Percentiles rank a stretch among this genome's conserved stretches.
Evolutionary conservation across 768 basidiomycete genomes (phyloP).

Genomic region (Boletus edulis): DNA sequence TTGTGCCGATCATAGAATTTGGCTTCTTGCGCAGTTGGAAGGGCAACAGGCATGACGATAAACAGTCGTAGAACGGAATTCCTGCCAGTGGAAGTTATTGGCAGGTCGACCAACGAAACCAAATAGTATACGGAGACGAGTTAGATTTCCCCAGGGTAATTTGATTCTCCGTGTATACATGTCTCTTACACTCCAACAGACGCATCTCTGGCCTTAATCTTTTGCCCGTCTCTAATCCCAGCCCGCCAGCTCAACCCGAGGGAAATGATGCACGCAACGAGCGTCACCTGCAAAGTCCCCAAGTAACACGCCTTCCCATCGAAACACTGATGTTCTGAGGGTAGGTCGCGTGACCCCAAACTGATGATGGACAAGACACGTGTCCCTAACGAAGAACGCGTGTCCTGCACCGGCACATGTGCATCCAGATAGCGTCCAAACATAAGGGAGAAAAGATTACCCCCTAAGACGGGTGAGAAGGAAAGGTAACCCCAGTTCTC

Average conservation of each 20-base stretch:
- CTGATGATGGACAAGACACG: not conserved
- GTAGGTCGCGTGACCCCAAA: slow-evolving; percentile 14
- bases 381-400: not conserved
- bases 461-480: slow-evolving; percentile 71
- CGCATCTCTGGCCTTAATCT: slow-evolving; percentile 1
- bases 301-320: slow-evolving; percentile 60
- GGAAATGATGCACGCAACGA: slow-evolving; percentile 34
- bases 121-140: too few relatives aligned
- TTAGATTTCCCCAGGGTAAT: too few relatives aligned
- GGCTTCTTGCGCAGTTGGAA: not conserved
- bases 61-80: too few relatives aligned
- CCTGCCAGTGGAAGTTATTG: too few relatives aligned
- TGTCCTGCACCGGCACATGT: slow-evolving; percentile 40
- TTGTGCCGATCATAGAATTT: not conserved
- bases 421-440: slow-evolving; percentile 82
- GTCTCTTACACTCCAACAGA: not conserved
- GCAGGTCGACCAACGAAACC: too few relatives aligned
- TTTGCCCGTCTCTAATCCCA: slow-evolving; percentile 32
- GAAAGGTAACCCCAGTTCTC: slow-evolving; percentile 86
- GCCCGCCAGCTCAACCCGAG: slow-evolving; percentile 38
- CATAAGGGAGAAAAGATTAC: slow-evolving; percentile 80
- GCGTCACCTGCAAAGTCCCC: slow-evolving; percentile 50
- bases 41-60: too few relatives aligned
- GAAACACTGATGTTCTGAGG: slow-evolving; percentile 47
- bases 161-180: too few relatives aligned